Conservation (phyloP, 2,329 filamentous ascomycete species). For the Cladosporium halotolerans region DNA sequence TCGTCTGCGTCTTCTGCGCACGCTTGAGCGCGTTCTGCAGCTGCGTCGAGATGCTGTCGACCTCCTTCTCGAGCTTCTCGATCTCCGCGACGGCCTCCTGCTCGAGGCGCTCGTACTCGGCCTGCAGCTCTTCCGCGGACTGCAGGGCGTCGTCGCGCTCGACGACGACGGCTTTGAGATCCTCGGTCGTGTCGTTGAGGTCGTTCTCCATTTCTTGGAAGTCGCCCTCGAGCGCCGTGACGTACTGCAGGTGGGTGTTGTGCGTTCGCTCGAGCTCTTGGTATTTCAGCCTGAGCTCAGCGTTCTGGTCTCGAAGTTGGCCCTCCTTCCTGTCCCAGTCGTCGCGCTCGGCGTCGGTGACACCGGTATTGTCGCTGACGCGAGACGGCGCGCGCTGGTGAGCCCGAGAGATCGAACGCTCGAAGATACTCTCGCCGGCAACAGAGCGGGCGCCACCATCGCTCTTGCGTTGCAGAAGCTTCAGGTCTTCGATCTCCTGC, state of each 20-base stretch:
- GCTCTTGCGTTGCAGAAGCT: conserved; percentile 73
- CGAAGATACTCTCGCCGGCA: conserved; percentile 81
- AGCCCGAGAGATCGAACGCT: conserved; percentile 85
- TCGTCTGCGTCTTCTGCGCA: conserved; percentile 55
- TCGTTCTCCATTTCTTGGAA: conserved; percentile 71
- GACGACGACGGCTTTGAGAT: conserved; percentile 68
- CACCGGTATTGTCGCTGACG: conserved; percentile 60
- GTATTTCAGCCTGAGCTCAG: conserved; percentile 78
- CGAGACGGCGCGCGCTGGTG: conserved; percentile 66
- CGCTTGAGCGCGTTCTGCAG: conserved; percentile 45
- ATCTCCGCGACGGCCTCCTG: conserved; percentile 55
- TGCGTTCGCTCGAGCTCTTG: conserved; percentile 81
- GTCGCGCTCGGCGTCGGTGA: conserved; percentile 75
- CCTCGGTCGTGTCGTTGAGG: conserved; percentile 69
- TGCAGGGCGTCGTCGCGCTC: conserved; percentile 83
- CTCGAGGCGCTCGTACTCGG: conserved; percentile 46
- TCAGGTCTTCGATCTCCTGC: conserved; percentile 94
- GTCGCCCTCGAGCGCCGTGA: conserved; percentile 64
- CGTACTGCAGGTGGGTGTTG: conserved; percentile 70
- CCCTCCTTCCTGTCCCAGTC: conserved; percentile 79
- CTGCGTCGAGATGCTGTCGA: conserved; percentile 36
- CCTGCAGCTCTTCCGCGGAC: conserved; percentile 60
- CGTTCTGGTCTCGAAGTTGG: conserved; percentile 77
- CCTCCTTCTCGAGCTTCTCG: conserved; percentile 38
- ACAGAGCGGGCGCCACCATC: conserved; percentile 50